Base-by-base conservation (phyloP, 805 yeast genomes). In the Millerago galiae region DNA sequence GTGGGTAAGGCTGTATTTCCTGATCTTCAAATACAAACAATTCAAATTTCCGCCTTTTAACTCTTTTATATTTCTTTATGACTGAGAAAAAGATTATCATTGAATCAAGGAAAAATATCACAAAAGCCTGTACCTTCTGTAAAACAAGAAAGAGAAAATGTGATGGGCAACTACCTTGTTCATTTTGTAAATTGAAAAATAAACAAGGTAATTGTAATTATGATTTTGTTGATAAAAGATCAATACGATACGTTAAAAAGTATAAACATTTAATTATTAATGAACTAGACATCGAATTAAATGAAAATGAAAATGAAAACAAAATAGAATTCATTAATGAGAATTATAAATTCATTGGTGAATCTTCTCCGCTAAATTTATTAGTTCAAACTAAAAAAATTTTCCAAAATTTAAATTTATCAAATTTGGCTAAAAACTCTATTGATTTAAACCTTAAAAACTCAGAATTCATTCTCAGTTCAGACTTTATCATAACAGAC, bases 91-190 rank as follows among this genome's bases (percentile, higher is more conserved):
- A 36, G 3, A 34, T n/a, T 2, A n/a, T 16, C 5, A 13, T n/a
- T 6, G 40, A 24, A 24, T 38, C 45, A n/a, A 21, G 66, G 26
- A 63, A 65, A 43, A 67, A 69, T 43, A 66, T 66, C 16, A 58
- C 70, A 8, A 57, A 62, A 43, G 74, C 74, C 12, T 68, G 74
- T 45, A 70, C 67, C 47, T 55, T 59, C 38, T 68, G 74, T 53
- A 66, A 66, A 51, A 56, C 58, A 28, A 46, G 71, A 31, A 68
- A 68, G 52, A 59, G 46, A 25, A 51, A 44, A 43, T 65, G 54
- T 34, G 47, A 54, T 38, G 59, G 60, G 13, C 45, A 45, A 16
- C 43, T 35, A 24, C 67, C 68, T 1, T 61, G 69, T 49, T 51
- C 57, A 13, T 49, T 60, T 34, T 62, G 68, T 45, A 41, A 38